Base-by-base conservation (phyloP, 2,329 filamentous ascomycete species). In the Alternaria brassicae region DNA sequence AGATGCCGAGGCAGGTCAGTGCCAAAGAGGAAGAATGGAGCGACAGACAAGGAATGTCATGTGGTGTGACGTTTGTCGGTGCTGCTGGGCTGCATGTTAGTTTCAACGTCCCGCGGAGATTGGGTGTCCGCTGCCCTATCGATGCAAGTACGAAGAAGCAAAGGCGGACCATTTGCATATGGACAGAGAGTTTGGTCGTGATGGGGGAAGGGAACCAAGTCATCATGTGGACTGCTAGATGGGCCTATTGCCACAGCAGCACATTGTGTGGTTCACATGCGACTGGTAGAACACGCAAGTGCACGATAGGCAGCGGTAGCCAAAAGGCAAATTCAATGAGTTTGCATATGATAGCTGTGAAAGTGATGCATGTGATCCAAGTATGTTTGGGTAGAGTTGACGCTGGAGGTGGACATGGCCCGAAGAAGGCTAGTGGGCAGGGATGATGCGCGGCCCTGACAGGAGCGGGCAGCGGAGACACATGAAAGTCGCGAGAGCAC, bases 401-500 rank as follows among this genome's bases (percentile, higher is more conserved):
- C 17, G 28, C 25, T 25, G 36, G 51, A 55, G 23, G 44, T 30
- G 44, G 36, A 37, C 13, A 21, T 15, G 44, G 6, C 52, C 51
- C 17, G 47, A 52, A 55, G 45, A 19, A 51, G 55, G 21, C 57
- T 65, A 65, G 62, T 36, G 48, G 57, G 60, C 64, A 68, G 62
- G 66, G 65, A 60, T 68, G 58, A 53, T 56, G 60, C 50, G 52
- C 50, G 40, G 51, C 42, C 53, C 56, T 58, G 54, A 52, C 53
- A 51, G 50, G 37, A 45, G 30, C 49, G 40, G 44, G 62, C 53
- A 56, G 42, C 21, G 61, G 56, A 58, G 55, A 56, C 68, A 71
- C 69, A 72, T 69, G 71, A 65, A 70, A 68, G 70, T 63, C 65
- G 45, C 57, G 52, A 41, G 41, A 56, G 28, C 60, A 58, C 61